Evolutionary conservation across 768 basidiomycete species (phyloP).

Genomic region (Termitomyces sp.): DNA sequence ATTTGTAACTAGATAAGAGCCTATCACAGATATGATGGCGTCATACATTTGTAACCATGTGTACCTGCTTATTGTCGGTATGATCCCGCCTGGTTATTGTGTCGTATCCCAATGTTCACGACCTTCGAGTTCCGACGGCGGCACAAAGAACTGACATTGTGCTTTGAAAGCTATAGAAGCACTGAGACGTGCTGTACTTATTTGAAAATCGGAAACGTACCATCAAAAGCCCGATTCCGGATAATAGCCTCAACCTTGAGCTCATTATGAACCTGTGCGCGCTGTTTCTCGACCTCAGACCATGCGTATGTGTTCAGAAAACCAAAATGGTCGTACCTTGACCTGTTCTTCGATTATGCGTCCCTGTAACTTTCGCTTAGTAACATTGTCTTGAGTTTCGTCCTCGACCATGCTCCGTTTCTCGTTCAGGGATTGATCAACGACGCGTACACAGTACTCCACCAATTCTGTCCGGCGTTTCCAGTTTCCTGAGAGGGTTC

Average conservation of each 20-base stretch:
- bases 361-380: slow-evolving; percentile 47
- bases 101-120: slow-evolving; percentile 50
- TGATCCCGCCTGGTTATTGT: not conserved
- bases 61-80: not conserved
- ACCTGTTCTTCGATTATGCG: slow-evolving; percentile 62
- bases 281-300: slow-evolving; percentile 31
- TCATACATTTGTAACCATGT: slow-evolving; percentile 7
- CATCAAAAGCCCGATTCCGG: slow-evolving; percentile 63
- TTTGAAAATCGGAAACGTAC: slow-evolving; percentile 30
- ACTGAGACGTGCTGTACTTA: slow-evolving; percentile 1
- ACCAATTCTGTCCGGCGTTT: slow-evolving; percentile 68
- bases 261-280: slow-evolving; percentile 73
- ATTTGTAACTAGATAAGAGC: not conserved
- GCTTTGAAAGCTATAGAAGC: slow-evolving; percentile 58
- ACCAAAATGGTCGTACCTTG: slow-evolving; percentile 38
- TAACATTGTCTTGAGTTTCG: slow-evolving; percentile 35
- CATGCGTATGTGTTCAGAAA: not conserved
- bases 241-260: slow-evolving; percentile 68
- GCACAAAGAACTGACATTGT: slow-evolving; percentile 75
- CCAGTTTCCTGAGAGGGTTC: slow-evolving; percentile 48
- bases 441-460: slow-evolving; percentile 66
- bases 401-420: slow-evolving; percentile 43
- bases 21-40: slow-evolving; percentile 7
- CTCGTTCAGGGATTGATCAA: slow-evolving; percentile 58
- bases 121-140: slow-evolving; percentile 57